Percentiles rank a stretch among this genome's conserved stretches.
Conservation (phyloP, 768 basidiomycete species). For the Paxillus involutus region DNA sequence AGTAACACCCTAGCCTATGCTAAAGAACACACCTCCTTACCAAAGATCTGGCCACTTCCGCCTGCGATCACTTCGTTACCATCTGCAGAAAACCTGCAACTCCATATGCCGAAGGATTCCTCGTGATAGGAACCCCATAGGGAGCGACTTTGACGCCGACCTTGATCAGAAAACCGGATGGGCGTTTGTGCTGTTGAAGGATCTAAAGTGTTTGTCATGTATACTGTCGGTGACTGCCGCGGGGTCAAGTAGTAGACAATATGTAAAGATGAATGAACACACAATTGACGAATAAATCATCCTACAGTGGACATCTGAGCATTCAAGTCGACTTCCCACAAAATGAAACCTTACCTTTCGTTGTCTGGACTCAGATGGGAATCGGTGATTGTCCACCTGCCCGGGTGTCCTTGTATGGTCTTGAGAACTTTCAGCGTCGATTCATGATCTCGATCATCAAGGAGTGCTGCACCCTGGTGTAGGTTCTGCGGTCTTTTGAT, state of each 20-base stretch:
- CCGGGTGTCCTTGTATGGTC: constrained; percentile 72
- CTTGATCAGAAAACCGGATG: constrained; percentile 55
- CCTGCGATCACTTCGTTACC: constrained; percentile 95
- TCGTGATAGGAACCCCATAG: constrained; percentile 36
- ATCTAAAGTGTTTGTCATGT: constrained; percentile 73
- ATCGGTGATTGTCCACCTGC: constrained; percentile 94
- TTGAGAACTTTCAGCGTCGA: constrained; percentile 53
- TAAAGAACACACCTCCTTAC: constrained; percentile 32
- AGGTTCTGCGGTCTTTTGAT: constrained; percentile 11
- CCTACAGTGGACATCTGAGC: constrained; percentile 38
- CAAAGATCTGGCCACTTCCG: constrained; percentile 79
- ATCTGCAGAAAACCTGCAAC: constrained; percentile 94
- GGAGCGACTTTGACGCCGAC: constrained; percentile 34
- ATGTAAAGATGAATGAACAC: constrained; percentile 18
- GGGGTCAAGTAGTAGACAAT: constrained; percentile 6
- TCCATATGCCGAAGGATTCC: constrained; percentile 79
- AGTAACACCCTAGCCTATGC: not conserved
- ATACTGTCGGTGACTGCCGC: constrained; percentile 64
- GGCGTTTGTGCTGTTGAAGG: constrained; percentile 60
- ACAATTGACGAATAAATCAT: constrained; percentile 94
- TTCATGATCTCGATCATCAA: constrained; percentile 40
- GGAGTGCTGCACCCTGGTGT: constrained; percentile 15
- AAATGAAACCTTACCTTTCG: constrained; percentile 54
- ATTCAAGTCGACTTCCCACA: constrained; percentile 48
- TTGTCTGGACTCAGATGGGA: constrained; percentile 89